A percentile compares a stretch with the other conserved stretches of the same genome.
Evolutionary conservation across 805 yeast genomes (phyloP).

Genomic region (Metschnikowia drakensbergensis): DNA sequence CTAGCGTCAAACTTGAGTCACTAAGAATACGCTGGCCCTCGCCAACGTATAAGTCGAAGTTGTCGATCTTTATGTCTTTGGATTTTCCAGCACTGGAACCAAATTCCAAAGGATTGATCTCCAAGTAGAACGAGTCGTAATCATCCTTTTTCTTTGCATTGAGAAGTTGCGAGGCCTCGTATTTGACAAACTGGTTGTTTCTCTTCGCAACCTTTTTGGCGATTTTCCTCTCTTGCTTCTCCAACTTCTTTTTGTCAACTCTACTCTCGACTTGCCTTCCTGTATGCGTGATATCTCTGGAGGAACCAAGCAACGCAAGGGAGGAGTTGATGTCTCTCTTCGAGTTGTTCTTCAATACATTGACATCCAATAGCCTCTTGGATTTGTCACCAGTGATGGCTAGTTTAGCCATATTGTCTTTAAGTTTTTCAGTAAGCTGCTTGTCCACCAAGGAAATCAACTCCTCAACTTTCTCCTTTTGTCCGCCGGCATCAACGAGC

Average conservation of each 20-base stretch:
- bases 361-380: constrained; percentile 76
- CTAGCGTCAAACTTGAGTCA: constrained; percentile 80
- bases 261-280: constrained; percentile 90
- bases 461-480: constrained; percentile 47
- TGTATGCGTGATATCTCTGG: constrained; percentile 82
- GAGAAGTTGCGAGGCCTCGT: constrained; percentile 91
- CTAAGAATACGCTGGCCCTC: constrained; percentile 90
- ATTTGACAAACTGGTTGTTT: constrained; percentile 74
- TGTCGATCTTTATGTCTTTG: constrained; percentile 92
- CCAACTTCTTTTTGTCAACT: constrained; percentile 94
- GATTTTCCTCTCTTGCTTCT: constrained; percentile 94
- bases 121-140: constrained; percentile 91
- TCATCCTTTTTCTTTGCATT: constrained; percentile 62
- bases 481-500: constrained; percentile 81
- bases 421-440: constrained; percentile 48
- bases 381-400: constrained; percentile 84
- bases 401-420: constrained; percentile 66
- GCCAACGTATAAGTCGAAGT: constrained; percentile 91
- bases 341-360: constrained; percentile 57
- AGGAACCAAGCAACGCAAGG: constrained; percentile 71
- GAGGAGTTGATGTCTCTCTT: constrained; percentile 74
- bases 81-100: constrained; percentile 85
- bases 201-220: constrained; percentile 96
- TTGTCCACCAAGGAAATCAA: constrained; percentile 47
- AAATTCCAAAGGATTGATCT: constrained; percentile 91